Evolutionary conservation across 306 rosid genomes (phyloP).

Genomic region (Gleditsia sinensis): DNA sequence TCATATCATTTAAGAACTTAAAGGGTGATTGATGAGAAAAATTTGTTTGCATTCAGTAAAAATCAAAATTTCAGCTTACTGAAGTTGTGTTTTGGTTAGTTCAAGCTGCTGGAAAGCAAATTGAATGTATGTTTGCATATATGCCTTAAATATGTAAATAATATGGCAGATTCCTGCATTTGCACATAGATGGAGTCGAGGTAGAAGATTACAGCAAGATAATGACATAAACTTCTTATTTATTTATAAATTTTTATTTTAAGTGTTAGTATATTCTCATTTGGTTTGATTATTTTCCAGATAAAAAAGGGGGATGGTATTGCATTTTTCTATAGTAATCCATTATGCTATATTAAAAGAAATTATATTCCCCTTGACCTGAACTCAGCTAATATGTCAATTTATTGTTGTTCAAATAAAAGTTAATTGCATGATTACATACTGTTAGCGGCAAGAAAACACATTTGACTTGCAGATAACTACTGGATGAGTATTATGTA

Average conservation of each 20-base stretch:
- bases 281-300: background rate
- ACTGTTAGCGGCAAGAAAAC: background rate
- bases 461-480: background rate
- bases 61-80: too few relatives aligned
- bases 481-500: background rate
- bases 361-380: background rate
- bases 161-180: too few relatives aligned
- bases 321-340: background rate
- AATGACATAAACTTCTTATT: background rate
- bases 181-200: background rate
- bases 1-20: conserved; percentile 10
- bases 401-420: too few relatives aligned
- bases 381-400: background rate
- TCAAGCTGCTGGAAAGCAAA: too few relatives aligned
- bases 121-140: too few relatives aligned
- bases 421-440: background rate
- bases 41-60: too few relatives aligned
- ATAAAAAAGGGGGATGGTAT: background rate
- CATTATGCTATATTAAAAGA: background rate
- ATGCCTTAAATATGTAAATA: too few relatives aligned
- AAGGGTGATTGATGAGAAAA: background rate
- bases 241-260: background rate
- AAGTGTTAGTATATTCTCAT: too few relatives aligned
- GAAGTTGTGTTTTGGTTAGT: too few relatives aligned
- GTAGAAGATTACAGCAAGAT: background rate